Evolutionary conservation across 768 basidiomycete genomes (phyloP).

Genomic region (Collybia mongolica): DNA sequence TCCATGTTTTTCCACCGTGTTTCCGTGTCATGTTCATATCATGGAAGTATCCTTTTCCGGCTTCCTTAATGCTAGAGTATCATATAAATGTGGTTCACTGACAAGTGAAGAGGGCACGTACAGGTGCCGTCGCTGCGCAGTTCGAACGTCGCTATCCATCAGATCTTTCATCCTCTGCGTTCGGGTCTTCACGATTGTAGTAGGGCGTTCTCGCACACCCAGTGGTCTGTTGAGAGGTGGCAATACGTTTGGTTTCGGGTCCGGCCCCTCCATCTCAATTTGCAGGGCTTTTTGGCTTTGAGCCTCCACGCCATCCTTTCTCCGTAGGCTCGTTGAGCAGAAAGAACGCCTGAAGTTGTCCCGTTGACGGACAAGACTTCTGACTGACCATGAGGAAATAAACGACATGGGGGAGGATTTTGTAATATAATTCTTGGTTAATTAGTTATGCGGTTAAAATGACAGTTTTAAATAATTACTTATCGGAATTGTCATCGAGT

Average conservation of each 20-base stretch:
- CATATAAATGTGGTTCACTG: neutral
- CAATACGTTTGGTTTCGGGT: slow-evolving; percentile 21
- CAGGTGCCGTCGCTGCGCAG: slow-evolving; percentile 69
- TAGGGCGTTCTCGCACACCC: slow-evolving; percentile 72
- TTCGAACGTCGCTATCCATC: slow-evolving; percentile 67
- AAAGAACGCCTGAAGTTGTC: slow-evolving; percentile 14
- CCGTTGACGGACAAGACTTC: slow-evolving; percentile 9
- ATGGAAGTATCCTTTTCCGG: slow-evolving; percentile 82
- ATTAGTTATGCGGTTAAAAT: neutral
- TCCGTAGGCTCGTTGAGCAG: slow-evolving; percentile 8
- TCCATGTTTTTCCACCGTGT: slow-evolving; percentile 93
- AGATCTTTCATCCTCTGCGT: slow-evolving; percentile 65
- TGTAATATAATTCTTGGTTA: neutral
- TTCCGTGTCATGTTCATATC: slow-evolving; percentile 76
- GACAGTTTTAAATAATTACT: too few species aligned
- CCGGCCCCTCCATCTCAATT: slow-evolving; percentile 13
- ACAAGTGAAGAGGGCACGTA: slow-evolving; percentile 23
- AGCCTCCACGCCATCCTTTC: slow-evolving; percentile 1
- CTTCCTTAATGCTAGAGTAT: slow-evolving; percentile 42
- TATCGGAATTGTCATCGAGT: too few species aligned
- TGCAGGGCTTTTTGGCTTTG: slow-evolving; percentile 1
- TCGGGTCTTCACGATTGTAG: slow-evolving; percentile 55
- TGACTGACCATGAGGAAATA: slow-evolving; percentile 13
- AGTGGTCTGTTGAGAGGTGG: slow-evolving; percentile 61
- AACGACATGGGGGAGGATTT: slow-evolving; percentile 14